Evolutionary conservation across 768 basidiomycete species (phyloP).

Genomic region (Kwoniella botswanensis): DNA sequence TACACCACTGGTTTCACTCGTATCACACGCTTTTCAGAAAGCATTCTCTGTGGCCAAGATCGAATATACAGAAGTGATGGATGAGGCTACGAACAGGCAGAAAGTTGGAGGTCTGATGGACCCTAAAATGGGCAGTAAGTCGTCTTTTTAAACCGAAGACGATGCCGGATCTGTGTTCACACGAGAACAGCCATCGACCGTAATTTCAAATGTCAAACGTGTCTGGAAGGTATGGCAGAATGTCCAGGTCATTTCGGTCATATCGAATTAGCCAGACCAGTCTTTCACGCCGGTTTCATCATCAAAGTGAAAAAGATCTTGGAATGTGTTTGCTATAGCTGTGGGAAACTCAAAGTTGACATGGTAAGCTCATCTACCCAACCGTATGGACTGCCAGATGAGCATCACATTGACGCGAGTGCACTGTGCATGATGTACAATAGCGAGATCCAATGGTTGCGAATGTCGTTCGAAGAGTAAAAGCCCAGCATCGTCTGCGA

Average conservation of each 20-base stretch:
- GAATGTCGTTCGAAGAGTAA: constrained; percentile 46
- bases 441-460: constrained; percentile 52
- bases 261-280: constrained; percentile 94
- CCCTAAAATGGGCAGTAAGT: constrained; percentile 84
- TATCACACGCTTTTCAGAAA: constrained; percentile 68
- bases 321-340: constrained; percentile 98
- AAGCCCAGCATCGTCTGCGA: constrained; percentile 57
- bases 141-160: constrained; percentile 9
- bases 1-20: constrained; percentile 2
- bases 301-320: constrained; percentile 99
- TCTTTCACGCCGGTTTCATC: constrained; percentile 94
- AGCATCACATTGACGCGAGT: too few relatives aligned
- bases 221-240: constrained; percentile 99
- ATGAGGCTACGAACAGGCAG: constrained; percentile 85
- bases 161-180: constrained; percentile 22
- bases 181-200: constrained; percentile 55
- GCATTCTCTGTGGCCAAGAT: constrained; percentile 98
- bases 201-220: constrained; percentile 92
- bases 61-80: constrained; percentile 98
- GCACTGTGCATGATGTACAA: neutral
- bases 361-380: constrained; percentile 77
- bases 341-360: constrained; percentile 96
- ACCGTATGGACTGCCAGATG: too few relatives aligned
- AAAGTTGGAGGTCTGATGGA: constrained; percentile 96
- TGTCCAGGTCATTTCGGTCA: constrained; percentile 99